Base-by-base conservation (phyloP, 164 flowering plant species). In the Magnolia kwangsiensis region DNA sequence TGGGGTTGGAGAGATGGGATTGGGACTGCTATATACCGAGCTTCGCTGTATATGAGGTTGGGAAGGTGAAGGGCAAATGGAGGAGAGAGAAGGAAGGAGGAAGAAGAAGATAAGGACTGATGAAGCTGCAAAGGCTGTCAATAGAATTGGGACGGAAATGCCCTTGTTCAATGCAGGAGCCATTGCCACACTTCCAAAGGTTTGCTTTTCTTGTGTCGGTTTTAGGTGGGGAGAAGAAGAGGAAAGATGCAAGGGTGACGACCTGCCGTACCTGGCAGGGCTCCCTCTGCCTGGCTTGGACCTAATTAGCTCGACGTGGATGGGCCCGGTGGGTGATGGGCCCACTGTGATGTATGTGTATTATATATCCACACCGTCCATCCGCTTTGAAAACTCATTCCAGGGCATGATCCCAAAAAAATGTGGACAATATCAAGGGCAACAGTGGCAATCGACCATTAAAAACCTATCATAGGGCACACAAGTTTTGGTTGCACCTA, bases 31-130 rank as follows among this genome's bases (percentile, higher is more conserved):
- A 13, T 58, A 19, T 18, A 10, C 63, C n/a, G 64, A 37, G 18
- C 7, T 74, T 37, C 7, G 21, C 51, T 31, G 37, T 19, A 63
- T 64, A 10, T 0, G 8, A 7, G 29, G 13, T 5, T 29, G 69
- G 64, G 45, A 1, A 64, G 67, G 24, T 7, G 23, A 14, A 11
- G 64, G 18, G 65, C 90, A 86, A 59, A 69, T 16, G 78, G 72
- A 72, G 50, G 72, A 67, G 75, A 90, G 79, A 24, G 90, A 67
- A 31, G 89, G 88, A 78, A 88, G 83, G 37, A 89, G 79, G 72
- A 91, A 81, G 83, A 92, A 87, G 90, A 94, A 86, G 75, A 89
- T 76, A 77, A 90, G 81, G 1, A 18, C 72, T 50, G 72, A 16
- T 19, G 72, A 10, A 2, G 55, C 72, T 8, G 27, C 72, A 7